Base-by-base conservation (phyloP, 805 yeast species). In the Lipomyces lipofer region DNA sequence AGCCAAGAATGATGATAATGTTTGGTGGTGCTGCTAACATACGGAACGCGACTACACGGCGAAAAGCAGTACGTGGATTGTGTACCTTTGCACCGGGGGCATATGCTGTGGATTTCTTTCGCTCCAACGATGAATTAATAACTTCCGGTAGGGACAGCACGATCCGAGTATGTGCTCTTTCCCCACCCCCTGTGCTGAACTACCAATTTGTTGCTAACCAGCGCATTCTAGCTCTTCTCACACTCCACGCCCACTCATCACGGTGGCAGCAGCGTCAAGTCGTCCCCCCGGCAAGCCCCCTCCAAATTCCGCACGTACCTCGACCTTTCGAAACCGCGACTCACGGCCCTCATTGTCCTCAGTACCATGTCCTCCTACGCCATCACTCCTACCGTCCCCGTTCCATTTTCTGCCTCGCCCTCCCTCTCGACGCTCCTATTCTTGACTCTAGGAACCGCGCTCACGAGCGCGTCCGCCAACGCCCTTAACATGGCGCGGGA, bases 401-500 rank as follows among this genome's bases (percentile, higher is more conserved):
- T 52, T 2, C n/a, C n/a, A n/a, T n/a, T n/a, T 9, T 44, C 19
- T 19, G 39, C 47, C 9, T 29, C 44, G 8, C 36, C 51, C 4
- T 35, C 94, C 0, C 69, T 92, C 2, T 73, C 81, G 5, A 84
- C 88, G 58, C 77, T 94, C 46, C 64, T 87, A 29, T 82, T 83
- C 62, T 74, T 94, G 29, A 88, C 97, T 0, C 70, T 78, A 0
- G 99, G 99, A 13, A 94, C 97, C 0, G 81, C 92, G 1, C 72
- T 94, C 30, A 81, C 94, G 60, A 89, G 97, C 0, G 95, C 95
- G 9, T 84, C 97, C 1, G 99, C 99, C 1, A 94, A 94, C 71
- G 95, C 98, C 2, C 89, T 94, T 45, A 94, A 94, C 67, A 92
- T 91, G 96, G 98, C 90, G 1, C 76, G 99, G 63, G 99, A 94